These are phyloP conservation scores for Tylopilus cervinicoccineus DNA, from an alignment of 768 basidiomycete species.

Conservation along the genomic window DNA sequence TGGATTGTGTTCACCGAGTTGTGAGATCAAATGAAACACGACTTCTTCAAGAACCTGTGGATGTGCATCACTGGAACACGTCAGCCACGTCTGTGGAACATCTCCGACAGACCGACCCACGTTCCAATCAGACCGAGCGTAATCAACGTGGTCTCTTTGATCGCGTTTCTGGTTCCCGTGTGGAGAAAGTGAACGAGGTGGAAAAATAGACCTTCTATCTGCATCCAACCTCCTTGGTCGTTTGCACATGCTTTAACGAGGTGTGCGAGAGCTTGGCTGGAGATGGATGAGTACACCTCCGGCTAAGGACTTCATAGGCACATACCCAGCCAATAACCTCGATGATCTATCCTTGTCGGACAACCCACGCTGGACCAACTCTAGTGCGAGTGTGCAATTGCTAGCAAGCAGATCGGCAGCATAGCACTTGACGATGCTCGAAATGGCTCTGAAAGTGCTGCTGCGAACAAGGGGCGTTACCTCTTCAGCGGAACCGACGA, in stretches of 20 bases:
- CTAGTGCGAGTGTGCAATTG: conserved; percentile 29
- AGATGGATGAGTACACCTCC: conserved; percentile 10
- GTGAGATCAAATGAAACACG: conserved; percentile 58
- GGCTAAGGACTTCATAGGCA: not conserved
- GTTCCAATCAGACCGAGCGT: conserved; percentile 53
- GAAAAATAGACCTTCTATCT: conserved; percentile 40
- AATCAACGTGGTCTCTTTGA: conserved; percentile 63
- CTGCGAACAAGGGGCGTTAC: conserved; percentile 46
- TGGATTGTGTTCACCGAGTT: conserved; percentile 64
- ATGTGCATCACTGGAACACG: conserved; percentile 41
- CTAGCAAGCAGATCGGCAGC: conserved; percentile 25
- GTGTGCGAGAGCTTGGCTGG: conserved; percentile 43
- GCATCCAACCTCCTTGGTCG: conserved; percentile 30
- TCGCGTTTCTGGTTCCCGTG: conserved; percentile 35
- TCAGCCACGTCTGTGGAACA: conserved; percentile 2
- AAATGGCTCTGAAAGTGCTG: conserved; percentile 39
- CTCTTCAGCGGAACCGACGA: conserved; percentile 46
- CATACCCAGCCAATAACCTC: conserved; percentile 68
- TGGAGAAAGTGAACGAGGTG: conserved; percentile 49
- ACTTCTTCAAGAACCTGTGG: conserved; percentile 53
- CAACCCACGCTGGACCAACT: conserved; percentile 47
- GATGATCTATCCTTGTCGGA: conserved; percentile 53
- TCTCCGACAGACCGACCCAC: conserved; percentile 22
- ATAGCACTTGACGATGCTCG: conserved; percentile 42
- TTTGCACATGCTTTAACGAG: conserved; percentile 43